Base-by-base conservation (phyloP, 352 stramenopile species). In the Peronospora destructor region DNA sequence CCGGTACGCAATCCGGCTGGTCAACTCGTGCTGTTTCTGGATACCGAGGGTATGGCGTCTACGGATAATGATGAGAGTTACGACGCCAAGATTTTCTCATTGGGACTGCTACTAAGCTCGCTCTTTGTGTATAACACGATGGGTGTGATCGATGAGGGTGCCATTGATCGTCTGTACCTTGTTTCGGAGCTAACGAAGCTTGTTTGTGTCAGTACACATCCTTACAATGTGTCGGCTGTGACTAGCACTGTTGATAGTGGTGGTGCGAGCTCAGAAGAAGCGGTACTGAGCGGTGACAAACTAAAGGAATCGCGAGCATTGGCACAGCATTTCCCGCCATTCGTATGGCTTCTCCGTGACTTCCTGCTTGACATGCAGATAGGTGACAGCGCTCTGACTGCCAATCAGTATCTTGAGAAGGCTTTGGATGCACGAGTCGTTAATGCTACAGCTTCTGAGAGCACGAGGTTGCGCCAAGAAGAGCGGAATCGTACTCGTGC, bases 111-210 rank as follows among this genome's bases (percentile, higher is more conserved):
- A 25, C 64, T 93, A 2, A 89, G 76, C 56, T 89, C 76, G 43
- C 63, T 90, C 0, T 91, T 94, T 39, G 78, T 94, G 21, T 88
- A 91, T 51, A 94, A 94, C 51, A 91, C 79, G 2, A 90, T 94
- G 73, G 83, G 83, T 25, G 83, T 94, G 49, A 91, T 94, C 55
- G 83, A 94, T 47, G 83, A 94, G 68, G 73, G 70, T 19, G 82
- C 83, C 12, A 91, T 94, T 44, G 83, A 94, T 58, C 65, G 79
- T 12, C 56, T 91, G 29, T 91, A 84, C 49, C 75, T 94, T 29
- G 83, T 94, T 17, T 91, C 80, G 7, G 78, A 94, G 53, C 63
- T 91, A 36, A 90, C 80, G 16, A 91, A 91, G 40, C 77, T 86
- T 48, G 77, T 94, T 2, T 89, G 78, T 47, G 63, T 90, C 13